A percentile compares a stretch with the other conserved stretches of the same genome.
Evolutionary conservation across 139 green algal species (phyloP).

Genomic region (Chlorella sp.): DNA sequence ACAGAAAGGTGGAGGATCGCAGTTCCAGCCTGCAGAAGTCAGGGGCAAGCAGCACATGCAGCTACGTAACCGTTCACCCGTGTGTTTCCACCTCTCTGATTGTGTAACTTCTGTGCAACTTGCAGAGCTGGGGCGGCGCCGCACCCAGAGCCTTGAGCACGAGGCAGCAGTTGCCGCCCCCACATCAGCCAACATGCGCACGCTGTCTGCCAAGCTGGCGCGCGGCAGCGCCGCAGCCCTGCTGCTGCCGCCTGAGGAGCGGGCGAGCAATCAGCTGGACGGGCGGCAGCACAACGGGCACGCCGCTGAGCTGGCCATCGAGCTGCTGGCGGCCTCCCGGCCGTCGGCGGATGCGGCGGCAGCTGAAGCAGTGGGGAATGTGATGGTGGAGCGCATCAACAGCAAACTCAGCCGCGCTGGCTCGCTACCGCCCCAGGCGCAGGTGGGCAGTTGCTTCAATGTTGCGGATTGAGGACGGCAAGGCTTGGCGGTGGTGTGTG

Average conservation of each 20-base stretch:
- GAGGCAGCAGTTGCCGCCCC: background rate
- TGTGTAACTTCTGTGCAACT: background rate
- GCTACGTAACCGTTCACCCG: no score
- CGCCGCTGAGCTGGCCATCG: background rate
- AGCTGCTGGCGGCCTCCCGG: background rate
- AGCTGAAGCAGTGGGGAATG: background rate
- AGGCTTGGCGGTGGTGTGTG: no score
- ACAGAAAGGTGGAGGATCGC: no score
- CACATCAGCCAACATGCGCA: no score
- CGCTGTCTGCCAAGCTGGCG: background rate
- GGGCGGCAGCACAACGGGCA: constrained; percentile 1
- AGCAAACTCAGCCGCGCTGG: background rate
- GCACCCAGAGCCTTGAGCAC: background rate
- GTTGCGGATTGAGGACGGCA: no score
- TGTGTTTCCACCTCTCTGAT: background rate
- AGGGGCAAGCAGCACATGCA: background rate
- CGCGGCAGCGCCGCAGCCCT: background rate
- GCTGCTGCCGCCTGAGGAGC: background rate
- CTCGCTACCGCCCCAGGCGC: background rate
- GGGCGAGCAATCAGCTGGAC: background rate
- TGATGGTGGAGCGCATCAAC: background rate
- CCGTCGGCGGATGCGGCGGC: background rate
- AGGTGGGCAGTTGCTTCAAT: background rate
- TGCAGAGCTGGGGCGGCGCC: constrained; percentile 7
- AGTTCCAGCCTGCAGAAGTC: no score